Evolutionary conservation across 2,329 filamentous ascomycete genomes (phyloP).

Genomic region (Rugonectria rugulosa): DNA sequence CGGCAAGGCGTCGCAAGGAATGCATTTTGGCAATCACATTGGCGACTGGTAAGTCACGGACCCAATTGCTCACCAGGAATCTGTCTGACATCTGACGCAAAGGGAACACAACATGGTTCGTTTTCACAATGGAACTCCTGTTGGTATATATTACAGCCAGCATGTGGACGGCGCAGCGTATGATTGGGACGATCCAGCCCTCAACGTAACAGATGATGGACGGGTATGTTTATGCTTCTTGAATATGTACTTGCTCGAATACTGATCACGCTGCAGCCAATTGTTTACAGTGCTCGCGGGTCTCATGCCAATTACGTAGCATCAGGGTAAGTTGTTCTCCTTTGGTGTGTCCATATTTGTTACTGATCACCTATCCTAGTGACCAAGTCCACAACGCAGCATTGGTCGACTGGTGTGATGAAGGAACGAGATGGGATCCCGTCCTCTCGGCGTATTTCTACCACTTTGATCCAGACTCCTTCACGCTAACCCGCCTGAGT

Average conservation of each 20-base stretch:
- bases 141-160: constrained; percentile 41
- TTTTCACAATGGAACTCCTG: constrained; percentile 37
- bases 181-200: constrained; percentile 38
- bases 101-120: constrained; percentile 41
- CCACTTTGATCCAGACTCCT: constrained; percentile 38
- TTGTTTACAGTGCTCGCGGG: constrained; percentile 45
- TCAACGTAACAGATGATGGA: constrained; percentile 36
- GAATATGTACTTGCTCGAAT: background rate
- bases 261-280: constrained; percentile 36
- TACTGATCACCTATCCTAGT: too few relatives aligned
- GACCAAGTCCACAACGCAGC: constrained; percentile 44
- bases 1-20: constrained; percentile 22
- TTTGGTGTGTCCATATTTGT: too few relatives aligned
- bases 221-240: constrained; percentile 32
- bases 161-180: constrained; percentile 36
- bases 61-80: fast-evolving
- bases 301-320: constrained; percentile 46
- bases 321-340: constrained; percentile 34
- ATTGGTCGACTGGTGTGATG: constrained; percentile 45
- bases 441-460: constrained; percentile 47
- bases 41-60: constrained; percentile 37
- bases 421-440: constrained; percentile 45
- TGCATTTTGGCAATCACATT: constrained; percentile 42
- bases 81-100: constrained; percentile 4
- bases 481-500: constrained; percentile 29